Base-by-base conservation (phyloP, 768 basidiomycete species). In the Russula sp. region DNA sequence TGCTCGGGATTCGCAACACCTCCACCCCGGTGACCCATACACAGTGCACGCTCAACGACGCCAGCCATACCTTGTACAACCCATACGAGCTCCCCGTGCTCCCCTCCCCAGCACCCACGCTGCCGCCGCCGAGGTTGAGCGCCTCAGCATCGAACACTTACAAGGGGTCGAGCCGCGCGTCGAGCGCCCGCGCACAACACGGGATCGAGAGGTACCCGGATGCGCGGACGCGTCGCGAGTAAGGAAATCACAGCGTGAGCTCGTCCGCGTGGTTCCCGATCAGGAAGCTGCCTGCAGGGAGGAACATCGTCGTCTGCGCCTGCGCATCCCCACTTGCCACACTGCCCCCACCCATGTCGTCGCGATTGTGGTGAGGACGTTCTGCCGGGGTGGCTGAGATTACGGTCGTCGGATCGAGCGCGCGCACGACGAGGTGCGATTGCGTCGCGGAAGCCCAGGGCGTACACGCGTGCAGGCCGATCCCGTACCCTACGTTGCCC, bases 191-290 rank as follows among this genome's bases (percentile, higher is more conserved):
- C n/a, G 88, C 76, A 74, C 95, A 98, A 71, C 96, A 98, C 0
- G 96, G 96, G 58, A 98, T 92, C 6, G 82, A 88, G 49, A 92
- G 73, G 68, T 89, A 90, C 6, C 89, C 90, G 0, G 84, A 82
- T 0, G 85, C 82, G 4, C 71, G 68, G 39, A 80, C 75, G 14
- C 0, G 87, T 85, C 0, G 93, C 82, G 6, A 97, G 76, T 1
- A 97, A 80, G 0, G 96, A 92, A 0, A 94, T 27, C 22, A 27
- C 95, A 98, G 96, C 27, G 95, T 95, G 18, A 98, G 78, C 69
- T 98, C 96, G 75, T 98, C 96, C 0, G 95, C 89, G 73, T 98
- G 96, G 75, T 98, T 98, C 9, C 91, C 94, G 55, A 98, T 89
- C 61, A 98, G 75, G 75, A 97, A 98, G 3, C 78, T 74, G 1